Conservation (phyloP, 2,329 filamentous ascomycete species). For the Exophiala phaeomuriformis region DNA sequence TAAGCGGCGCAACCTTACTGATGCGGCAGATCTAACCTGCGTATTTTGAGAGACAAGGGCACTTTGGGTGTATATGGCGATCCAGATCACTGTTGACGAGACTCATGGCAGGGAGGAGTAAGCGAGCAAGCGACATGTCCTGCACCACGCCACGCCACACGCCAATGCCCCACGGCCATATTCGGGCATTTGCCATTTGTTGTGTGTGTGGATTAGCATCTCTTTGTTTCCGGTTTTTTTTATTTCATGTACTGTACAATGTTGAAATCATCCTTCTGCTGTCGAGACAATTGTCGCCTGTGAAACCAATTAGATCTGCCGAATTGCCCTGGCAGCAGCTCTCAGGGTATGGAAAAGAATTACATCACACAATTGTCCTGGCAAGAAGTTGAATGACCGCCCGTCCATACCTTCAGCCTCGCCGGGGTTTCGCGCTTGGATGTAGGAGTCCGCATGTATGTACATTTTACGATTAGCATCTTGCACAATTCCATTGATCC, state of each 20-base stretch:
- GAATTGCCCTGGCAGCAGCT: neutral
- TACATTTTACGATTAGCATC: neutral
- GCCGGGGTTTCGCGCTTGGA: neutral
- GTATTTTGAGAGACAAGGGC: neutral
- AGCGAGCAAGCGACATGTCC: slow-evolving; percentile 6
- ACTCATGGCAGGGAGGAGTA: neutral
- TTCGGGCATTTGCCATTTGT: neutral
- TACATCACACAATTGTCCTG: too few species aligned
- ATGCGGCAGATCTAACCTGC: neutral
- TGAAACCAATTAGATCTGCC: neutral
- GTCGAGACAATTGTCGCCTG: neutral
- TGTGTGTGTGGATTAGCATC: slow-evolving; percentile 2
- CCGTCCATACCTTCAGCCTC: too few species aligned
- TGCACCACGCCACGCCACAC: neutral
- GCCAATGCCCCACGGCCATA: neutral
- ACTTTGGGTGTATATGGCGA: neutral
- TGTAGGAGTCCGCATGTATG: neutral
- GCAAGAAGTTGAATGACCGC: too few species aligned
- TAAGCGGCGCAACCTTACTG: slow-evolving; percentile 27
- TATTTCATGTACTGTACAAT: slow-evolving; percentile 3
- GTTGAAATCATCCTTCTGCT: neutral
- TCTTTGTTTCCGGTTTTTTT: neutral
- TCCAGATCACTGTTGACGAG: neutral
- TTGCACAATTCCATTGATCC: neutral
- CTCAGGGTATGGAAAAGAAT: neutral